phyloP scores from a whole-genome alignment of 2,329 filamentous ascomycete genomes.

The Massarina eburnea region DNA sequence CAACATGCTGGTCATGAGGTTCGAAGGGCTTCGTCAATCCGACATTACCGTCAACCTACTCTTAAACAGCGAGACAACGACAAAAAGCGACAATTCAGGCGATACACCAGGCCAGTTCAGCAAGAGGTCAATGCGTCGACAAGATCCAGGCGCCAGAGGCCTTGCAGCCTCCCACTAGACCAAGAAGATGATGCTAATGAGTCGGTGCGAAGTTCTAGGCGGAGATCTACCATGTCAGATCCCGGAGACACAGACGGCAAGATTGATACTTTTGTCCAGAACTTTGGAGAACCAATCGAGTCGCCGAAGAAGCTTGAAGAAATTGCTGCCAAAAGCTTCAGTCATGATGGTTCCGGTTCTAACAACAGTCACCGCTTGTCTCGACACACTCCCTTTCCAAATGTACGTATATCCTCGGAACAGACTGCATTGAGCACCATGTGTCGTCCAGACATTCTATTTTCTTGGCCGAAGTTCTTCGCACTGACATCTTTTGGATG shows the following conservation, averaged over 20 bases:
- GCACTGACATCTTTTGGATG: too few species aligned
- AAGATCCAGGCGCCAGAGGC: conserved; percentile 9
- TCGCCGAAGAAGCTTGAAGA: conserved; percentile 9
- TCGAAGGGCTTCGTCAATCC: conserved; percentile 20
- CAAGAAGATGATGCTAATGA: conserved; percentile 7
- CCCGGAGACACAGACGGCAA: conserved; percentile 4
- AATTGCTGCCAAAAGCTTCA: conserved; percentile 17
- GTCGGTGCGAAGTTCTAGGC: conserved; percentile 3
- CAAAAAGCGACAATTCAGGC: not conserved
- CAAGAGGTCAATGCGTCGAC: not conserved
- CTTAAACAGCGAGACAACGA: not conserved
- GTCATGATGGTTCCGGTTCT: conserved; percentile 27
- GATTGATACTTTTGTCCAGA: conserved; percentile 5
- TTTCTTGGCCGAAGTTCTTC: too few species aligned
- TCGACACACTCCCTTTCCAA: conserved; percentile 10
- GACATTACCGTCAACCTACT: conserved; percentile 2
- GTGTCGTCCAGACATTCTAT: too few species aligned
- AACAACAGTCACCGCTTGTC: conserved; percentile 9
- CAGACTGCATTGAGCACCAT: too few species aligned
- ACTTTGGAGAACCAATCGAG: conserved; percentile 11
- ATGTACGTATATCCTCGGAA: too few species aligned
- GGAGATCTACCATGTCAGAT: conserved; percentile 8
- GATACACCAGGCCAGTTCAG: not conserved
- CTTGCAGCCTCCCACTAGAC: conserved; percentile 14
- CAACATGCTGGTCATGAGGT: conserved; percentile 20